These are phyloP conservation scores for Cystobasidiaceae sp. DNA, from an alignment of 1,284 basidiomycete genomes.

Conservation along the genomic window DNA sequence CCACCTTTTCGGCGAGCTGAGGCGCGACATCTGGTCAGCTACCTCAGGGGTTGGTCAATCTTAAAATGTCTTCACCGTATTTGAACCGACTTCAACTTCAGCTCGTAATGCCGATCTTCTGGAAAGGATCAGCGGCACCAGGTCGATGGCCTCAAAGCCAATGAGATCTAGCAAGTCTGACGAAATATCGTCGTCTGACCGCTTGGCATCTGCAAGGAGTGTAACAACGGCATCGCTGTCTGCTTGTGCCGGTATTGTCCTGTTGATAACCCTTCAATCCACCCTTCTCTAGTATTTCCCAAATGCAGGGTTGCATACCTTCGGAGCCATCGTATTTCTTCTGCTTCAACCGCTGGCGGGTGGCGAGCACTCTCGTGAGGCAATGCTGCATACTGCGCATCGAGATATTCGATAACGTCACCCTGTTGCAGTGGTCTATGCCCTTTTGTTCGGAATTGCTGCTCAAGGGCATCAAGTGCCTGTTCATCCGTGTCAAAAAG, in stretches of 20 bases:
- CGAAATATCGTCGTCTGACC: conserved; percentile 23
- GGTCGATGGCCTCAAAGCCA: conserved; percentile 24
- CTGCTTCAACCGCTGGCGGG: not conserved
- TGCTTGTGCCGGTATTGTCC: not conserved
- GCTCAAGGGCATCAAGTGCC: conserved; percentile 1
- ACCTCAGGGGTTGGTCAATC: not conserved
- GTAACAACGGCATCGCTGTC: not conserved
- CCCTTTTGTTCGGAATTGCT: not conserved
- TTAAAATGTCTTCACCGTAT: not conserved
- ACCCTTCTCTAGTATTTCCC: not conserved
- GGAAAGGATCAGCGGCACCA: conserved; percentile 1
- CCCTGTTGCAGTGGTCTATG: not conserved
- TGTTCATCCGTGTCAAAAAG: conserved; percentile 12
- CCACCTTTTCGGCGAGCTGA: conserved; percentile 11
- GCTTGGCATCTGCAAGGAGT: not conserved
- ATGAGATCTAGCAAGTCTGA: conserved; percentile 26
- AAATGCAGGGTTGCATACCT: not conserved
- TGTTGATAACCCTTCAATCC: not conserved
- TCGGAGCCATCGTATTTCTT: conserved; percentile 7
- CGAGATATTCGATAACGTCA: not conserved
- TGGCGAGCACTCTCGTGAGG: not conserved
- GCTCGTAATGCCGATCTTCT: conserved; percentile 1
- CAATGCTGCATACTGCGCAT: not conserved
- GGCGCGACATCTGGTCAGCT: not conserved
- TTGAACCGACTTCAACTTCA: not conserved